phyloP scores from a whole-genome alignment of 495 filamentous ascomycete genomes.

The Aspergillus ellipticus region DNA sequence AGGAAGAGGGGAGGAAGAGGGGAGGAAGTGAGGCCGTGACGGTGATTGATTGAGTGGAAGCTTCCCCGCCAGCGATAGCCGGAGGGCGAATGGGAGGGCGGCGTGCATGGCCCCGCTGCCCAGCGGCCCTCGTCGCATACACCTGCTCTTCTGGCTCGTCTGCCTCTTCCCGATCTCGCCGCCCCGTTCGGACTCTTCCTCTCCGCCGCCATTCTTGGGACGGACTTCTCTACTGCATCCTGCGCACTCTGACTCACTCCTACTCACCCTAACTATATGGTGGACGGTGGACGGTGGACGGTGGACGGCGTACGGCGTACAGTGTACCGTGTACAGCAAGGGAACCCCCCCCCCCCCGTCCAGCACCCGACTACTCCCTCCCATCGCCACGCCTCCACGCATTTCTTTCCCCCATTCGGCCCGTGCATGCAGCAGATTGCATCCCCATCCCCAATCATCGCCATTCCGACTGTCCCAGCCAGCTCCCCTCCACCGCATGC shows the following conservation, averaged over 20 bases:
- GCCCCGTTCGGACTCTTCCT: background rate
- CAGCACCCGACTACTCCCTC: background rate
- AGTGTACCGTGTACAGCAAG: background rate
- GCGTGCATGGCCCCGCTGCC: background rate
- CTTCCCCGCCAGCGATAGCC: slow-evolving; percentile 3
- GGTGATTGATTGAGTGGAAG: slow-evolving; percentile 1
- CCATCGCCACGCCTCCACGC: background rate
- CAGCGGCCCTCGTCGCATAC: slow-evolving; percentile 24
- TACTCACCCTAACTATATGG: too few species aligned
- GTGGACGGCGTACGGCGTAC: too few species aligned
- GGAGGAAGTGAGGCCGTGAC: background rate
- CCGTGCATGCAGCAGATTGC: background rate
- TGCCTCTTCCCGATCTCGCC: background rate
- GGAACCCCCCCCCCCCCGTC: too few species aligned
- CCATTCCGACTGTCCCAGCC: background rate
- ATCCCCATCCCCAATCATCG: background rate
- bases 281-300: too few species aligned
- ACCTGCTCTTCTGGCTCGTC: slow-evolving; percentile 30
- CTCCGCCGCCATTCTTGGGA: too few species aligned
- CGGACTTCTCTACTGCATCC: too few species aligned
- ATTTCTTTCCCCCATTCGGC: background rate
- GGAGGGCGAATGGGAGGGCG: slow-evolving; percentile 1
- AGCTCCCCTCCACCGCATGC: too few species aligned
- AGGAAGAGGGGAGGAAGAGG: background rate
- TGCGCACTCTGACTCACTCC: too few species aligned